Evolutionary conservation across 495 filamentous ascomycete species (phyloP), one percentile per base, ranked within the genome.

Genomic region (Massariosphaeria phaeospora): DNA sequence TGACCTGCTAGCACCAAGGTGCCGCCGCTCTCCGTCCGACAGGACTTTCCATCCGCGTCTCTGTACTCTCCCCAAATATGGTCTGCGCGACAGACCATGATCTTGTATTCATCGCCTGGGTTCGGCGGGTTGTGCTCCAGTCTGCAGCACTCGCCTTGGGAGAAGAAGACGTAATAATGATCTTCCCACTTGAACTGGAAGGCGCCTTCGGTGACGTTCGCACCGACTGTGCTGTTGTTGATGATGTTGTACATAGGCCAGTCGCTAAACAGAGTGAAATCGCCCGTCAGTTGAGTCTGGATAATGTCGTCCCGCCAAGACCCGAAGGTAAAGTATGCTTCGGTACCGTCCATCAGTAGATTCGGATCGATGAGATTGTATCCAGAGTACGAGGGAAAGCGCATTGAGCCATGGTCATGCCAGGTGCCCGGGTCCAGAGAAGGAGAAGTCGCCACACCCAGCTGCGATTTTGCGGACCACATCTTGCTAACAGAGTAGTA

Each of bases 351-450:
- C 11, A 59, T 50, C 64, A 86, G 71, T 35, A 84, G 72, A 66
- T 83, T 84, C 2, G 76, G 68, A 63, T 90, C 85, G 55, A 90
- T 89, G 35, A 83, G 77, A 62, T 89, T 88, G 73, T 83, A 87
- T 1, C 73, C 51, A 39, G 66, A 70, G 30, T 29, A 38, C 17
- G 67, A 67, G 4, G 79, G 80, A 6, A 67, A 44, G 38, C 83
- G 64, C 2, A 77, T 73, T 17, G 24, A 27, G 33, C 81, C 81
- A 11, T 74, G 72, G 55, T 84, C 79, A 6, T 71, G 77, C 77
- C 84, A 89, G 29, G 75, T 75, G 26, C 81, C 83, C 0, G 70
- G 62, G 20, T 83, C 76, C 66, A 89, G 68, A 39, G 71, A 79
- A 2, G 71, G 64, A 11, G 80, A 84, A n/a, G 77, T 83, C 41